Conservation (phyloP, 352 stramenopile genomes). For the Globisporangium camurandrum region DNA sequence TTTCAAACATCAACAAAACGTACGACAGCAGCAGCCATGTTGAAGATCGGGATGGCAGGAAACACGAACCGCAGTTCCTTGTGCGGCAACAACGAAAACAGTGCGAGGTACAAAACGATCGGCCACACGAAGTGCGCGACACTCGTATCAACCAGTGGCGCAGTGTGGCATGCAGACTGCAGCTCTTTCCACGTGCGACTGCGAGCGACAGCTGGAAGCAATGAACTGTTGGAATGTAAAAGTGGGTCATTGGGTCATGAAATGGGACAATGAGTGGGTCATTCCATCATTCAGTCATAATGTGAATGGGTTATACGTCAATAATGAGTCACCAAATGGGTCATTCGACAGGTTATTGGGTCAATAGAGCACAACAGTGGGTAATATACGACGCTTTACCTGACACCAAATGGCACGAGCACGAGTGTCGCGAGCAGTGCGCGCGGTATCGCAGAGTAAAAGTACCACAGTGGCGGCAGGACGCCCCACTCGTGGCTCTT, state of each 20-base stretch:
- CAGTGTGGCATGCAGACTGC: slow-evolving; percentile 20
- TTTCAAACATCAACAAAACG: too few species aligned
- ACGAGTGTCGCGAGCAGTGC: slow-evolving; percentile 73
- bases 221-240: slow-evolving; percentile 18
- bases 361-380: neutral
- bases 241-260: too few species aligned
- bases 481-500: slow-evolving; percentile 96
- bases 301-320: neutral
- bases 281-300: neutral
- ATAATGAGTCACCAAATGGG: neutral
- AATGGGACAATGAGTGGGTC: slow-evolving; percentile 1
- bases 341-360: neutral
- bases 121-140: slow-evolving; percentile 59
- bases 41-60: slow-evolving; percentile 94
- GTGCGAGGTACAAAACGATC: slow-evolving; percentile 80
- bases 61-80: slow-evolving; percentile 99
- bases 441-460: slow-evolving; percentile 91
- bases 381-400: slow-evolving; percentile 19
- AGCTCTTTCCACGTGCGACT: slow-evolving; percentile 41
- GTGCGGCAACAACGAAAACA: slow-evolving; percentile 96
- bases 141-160: slow-evolving; percentile 37
- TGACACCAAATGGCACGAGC: slow-evolving; percentile 78
- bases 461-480: slow-evolving; percentile 95
- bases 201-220: slow-evolving; percentile 33
- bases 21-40: slow-evolving; percentile 89